Evolutionary conservation across 148 eudicot genomes (phyloP).

Genomic region (Vaccinium myrtillus): DNA sequence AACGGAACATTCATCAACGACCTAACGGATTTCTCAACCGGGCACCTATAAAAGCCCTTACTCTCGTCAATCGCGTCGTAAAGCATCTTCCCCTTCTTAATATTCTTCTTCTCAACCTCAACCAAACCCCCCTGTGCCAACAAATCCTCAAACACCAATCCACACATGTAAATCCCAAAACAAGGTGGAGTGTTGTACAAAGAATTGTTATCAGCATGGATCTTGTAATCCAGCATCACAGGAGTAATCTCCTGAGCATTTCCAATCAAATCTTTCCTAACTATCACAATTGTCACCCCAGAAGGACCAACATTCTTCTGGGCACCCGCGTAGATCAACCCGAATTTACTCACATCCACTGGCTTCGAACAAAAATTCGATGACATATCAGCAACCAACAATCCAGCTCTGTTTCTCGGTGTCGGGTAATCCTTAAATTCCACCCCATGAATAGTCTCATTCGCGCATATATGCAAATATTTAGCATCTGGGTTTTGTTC

Average conservation of each 20-base stretch:
- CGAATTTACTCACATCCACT: slow-evolving; percentile 77
- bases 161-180: slow-evolving; percentile 90
- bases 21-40: slow-evolving; percentile 93
- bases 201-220: slow-evolving; percentile 75
- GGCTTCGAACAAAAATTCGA: slow-evolving; percentile 94
- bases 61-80: slow-evolving; percentile 82
- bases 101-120: slow-evolving; percentile 88
- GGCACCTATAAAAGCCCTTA: slow-evolving; percentile 76
- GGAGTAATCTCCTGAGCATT: slow-evolving; percentile 72
- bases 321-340: slow-evolving; percentile 87
- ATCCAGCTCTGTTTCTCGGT: slow-evolving; percentile 25
- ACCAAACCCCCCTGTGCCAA: slow-evolving; percentile 78
- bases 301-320: slow-evolving; percentile 97
- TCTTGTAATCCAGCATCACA: slow-evolving; percentile 91
- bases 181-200: slow-evolving; percentile 97
- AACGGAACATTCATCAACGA: slow-evolving; percentile 98
- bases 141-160: slow-evolving; percentile 91
- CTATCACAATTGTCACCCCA: slow-evolving; percentile 85
- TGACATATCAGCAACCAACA: slow-evolving; percentile 89
- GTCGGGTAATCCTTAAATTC: slow-evolving; percentile 81
- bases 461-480: slow-evolving; percentile 89
- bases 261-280: slow-evolving; percentile 79
- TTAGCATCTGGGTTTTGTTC: slow-evolving; percentile 44
- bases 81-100: slow-evolving; percentile 55
- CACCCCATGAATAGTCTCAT: slow-evolving; percentile 92